Conservation (phyloP, 2,329 filamentous ascomycete species). For the Aspergillus chevalieri region DNA sequence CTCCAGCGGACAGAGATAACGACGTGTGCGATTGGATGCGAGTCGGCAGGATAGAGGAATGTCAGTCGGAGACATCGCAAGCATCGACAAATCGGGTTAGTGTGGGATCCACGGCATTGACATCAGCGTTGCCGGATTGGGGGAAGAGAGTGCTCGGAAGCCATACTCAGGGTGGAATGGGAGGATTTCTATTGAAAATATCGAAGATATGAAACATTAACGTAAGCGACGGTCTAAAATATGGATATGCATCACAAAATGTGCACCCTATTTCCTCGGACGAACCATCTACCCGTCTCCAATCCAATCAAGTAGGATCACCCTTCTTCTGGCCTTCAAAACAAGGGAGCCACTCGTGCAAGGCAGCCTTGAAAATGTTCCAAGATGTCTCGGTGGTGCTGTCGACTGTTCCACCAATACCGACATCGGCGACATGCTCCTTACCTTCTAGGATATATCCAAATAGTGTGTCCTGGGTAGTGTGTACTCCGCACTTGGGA, state of each 20-base stretch:
- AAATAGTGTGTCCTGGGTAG: conserved; percentile 37
- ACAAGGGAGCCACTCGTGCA: conserved; percentile 44
- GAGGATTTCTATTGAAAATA: too few species aligned
- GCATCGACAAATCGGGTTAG: conserved; percentile 4
- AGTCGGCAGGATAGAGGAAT: background rate
- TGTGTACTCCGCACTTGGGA: conserved; percentile 39
- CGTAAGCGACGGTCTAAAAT: too few species aligned
- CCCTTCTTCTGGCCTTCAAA: conserved; percentile 21
- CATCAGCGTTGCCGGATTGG: too few species aligned
- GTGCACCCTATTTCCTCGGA: too few species aligned
- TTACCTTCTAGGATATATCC: conserved; percentile 43
- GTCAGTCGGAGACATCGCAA: conserved; percentile 9
- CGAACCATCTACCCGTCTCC: background rate
- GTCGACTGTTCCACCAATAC: conserved; percentile 25
- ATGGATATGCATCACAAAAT: too few species aligned
- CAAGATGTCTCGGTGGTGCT: conserved; percentile 30
- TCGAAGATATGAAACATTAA: too few species aligned
- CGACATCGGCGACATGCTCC: conserved; percentile 47
- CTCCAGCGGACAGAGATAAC: background rate
- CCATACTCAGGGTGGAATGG: too few species aligned
- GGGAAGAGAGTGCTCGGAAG: too few species aligned
- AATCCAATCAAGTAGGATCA: background rate
- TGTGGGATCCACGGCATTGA: background rate
- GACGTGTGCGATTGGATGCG: background rate
- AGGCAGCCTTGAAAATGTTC: conserved; percentile 34